phyloP scores from a whole-genome alignment of 2,329 filamentous ascomycete species.

The Epichloe sibirici region DNA sequence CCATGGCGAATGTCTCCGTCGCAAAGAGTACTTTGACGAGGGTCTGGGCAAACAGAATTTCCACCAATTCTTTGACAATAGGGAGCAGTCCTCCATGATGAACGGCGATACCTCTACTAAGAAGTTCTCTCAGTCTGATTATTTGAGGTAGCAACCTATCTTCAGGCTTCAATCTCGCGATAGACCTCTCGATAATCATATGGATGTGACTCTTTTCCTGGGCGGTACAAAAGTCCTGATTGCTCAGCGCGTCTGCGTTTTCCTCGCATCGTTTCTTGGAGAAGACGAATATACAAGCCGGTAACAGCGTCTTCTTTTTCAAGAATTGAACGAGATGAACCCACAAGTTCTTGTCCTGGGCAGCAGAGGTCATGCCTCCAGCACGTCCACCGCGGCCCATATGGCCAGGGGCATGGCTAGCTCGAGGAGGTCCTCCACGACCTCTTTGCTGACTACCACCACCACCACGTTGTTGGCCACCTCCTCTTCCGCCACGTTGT shows the following conservation, averaged over 20 bases:
- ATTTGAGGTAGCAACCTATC: slow-evolving; percentile 89
- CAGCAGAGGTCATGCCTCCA: slow-evolving; percentile 75
- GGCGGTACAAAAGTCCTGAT: slow-evolving; percentile 88
- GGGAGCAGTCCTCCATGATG: slow-evolving; percentile 90
- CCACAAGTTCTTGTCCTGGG: slow-evolving; percentile 94
- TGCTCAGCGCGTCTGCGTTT: slow-evolving; percentile 88
- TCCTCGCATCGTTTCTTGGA: slow-evolving; percentile 97
- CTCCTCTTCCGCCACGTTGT: slow-evolving; percentile 27
- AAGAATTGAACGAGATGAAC: slow-evolving; percentile 89
- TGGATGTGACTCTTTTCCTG: slow-evolving; percentile 93
- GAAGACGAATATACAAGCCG: slow-evolving; percentile 95
- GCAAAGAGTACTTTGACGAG: slow-evolving; percentile 95
- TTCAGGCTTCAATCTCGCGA: slow-evolving; percentile 81
- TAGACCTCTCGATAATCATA: slow-evolving; percentile 92
- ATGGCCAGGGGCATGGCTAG: slow-evolving; percentile 59
- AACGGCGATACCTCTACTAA: slow-evolving; percentile 83
- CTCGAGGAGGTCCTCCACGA: slow-evolving; percentile 39
- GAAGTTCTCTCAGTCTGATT: slow-evolving; percentile 69
- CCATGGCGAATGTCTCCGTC: slow-evolving; percentile 98
- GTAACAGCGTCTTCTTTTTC: slow-evolving; percentile 74
- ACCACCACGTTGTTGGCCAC: slow-evolving; percentile 32
- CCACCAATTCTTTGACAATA: slow-evolving; percentile 95
- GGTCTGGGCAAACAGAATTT: slow-evolving; percentile 90
- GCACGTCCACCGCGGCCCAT: slow-evolving; percentile 81
- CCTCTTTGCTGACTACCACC: slow-evolving; percentile 42